Evolutionary conservation across 495 filamentous ascomycete genomes (phyloP).

Genomic region (Halenospora varia): DNA sequence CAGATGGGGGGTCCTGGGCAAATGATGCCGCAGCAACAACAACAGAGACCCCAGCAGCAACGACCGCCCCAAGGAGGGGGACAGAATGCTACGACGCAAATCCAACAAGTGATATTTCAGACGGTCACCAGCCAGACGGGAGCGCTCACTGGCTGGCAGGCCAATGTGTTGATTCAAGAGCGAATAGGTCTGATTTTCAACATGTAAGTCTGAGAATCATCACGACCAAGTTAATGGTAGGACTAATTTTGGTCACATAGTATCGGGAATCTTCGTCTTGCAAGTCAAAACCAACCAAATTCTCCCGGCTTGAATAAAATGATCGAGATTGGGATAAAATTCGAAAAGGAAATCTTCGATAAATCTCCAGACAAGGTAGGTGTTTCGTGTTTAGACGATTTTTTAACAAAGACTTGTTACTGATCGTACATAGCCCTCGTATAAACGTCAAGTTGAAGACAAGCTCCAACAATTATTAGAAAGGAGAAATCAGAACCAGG

Average conservation of each 20-base stretch:
- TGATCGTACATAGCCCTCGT: conserved; percentile 11
- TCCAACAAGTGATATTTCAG: conserved; percentile 18
- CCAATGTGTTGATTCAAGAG: conserved; percentile 20
- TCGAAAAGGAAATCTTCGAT: conserved; percentile 40
- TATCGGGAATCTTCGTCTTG: conserved; percentile 31
- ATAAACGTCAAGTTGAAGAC: conserved; percentile 35
- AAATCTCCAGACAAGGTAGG: conserved; percentile 39
- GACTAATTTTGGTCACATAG: conserved; percentile 5
- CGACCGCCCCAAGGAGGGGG: conserved; percentile 9
- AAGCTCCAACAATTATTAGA: conserved; percentile 41
- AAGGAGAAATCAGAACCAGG: conserved; percentile 34
- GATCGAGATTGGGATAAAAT: conserved; percentile 28
- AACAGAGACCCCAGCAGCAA: conserved; percentile 16
- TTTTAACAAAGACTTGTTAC: background rate
- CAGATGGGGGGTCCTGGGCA: conserved; percentile 17
- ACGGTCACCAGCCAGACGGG: conserved; percentile 14
- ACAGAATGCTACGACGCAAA: conserved; percentile 4
- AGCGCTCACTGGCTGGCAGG: conserved; percentile 26
- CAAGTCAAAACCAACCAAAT: conserved; percentile 37
- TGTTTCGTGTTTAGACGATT: background rate
- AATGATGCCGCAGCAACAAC: conserved; percentile 21
- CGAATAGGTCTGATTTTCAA: conserved; percentile 26
- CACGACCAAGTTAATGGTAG: conserved; percentile 1
- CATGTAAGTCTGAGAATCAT: conserved; percentile 23
- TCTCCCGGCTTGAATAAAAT: conserved; percentile 27